A percentile compares a stretch with the other conserved stretches of the same genome.
phyloP scores from a whole-genome alignment of 345 rosid genomes.

The Eutrema yunnanense region DNA sequence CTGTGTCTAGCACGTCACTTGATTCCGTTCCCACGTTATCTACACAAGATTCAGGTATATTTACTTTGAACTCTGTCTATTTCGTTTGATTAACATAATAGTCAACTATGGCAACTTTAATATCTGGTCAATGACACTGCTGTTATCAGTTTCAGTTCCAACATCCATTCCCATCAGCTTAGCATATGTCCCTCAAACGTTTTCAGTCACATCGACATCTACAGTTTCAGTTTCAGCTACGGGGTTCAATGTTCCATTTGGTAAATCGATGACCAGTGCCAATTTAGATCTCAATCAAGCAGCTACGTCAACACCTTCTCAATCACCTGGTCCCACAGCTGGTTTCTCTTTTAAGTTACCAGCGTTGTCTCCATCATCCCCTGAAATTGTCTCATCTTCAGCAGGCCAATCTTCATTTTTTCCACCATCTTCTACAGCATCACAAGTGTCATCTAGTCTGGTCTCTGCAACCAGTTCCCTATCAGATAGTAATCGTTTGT shows the following conservation, averaged over 20 bases:
- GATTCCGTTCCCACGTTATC: conserved; percentile 10
- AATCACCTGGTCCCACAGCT: conserved; percentile 25
- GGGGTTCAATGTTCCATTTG: conserved; percentile 28
- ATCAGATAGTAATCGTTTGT: conserved; percentile 29
- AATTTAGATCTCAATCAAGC: conserved; percentile 32
- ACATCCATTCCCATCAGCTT: conserved; percentile 32
- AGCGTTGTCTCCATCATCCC: conserved; percentile 38
- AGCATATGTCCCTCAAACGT: conserved; percentile 16
- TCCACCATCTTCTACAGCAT: conserved; percentile 27
- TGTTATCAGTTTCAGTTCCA: conserved; percentile 32
- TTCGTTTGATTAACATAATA: conserved; percentile 2
- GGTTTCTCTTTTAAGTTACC: conserved; percentile 27
- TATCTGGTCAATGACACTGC: conserved; percentile 19
- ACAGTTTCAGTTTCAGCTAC: conserved; percentile 25
- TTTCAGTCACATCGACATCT: conserved; percentile 31
- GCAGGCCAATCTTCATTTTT: conserved; percentile 28
- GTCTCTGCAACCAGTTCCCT: conserved; percentile 26
- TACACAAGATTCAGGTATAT: conserved; percentile 25
- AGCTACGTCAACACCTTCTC: conserved; percentile 21
- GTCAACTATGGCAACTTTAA: conserved; percentile 16
- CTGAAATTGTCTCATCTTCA: conserved; percentile 28
- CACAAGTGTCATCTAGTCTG: conserved; percentile 31
- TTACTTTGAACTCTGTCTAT: neutral
- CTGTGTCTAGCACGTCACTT: conserved; percentile 14
- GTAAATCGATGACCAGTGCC: conserved; percentile 33